phyloP scores from a whole-genome alignment of 2,329 filamentous ascomycete species.

The Nemania sp. region DNA sequence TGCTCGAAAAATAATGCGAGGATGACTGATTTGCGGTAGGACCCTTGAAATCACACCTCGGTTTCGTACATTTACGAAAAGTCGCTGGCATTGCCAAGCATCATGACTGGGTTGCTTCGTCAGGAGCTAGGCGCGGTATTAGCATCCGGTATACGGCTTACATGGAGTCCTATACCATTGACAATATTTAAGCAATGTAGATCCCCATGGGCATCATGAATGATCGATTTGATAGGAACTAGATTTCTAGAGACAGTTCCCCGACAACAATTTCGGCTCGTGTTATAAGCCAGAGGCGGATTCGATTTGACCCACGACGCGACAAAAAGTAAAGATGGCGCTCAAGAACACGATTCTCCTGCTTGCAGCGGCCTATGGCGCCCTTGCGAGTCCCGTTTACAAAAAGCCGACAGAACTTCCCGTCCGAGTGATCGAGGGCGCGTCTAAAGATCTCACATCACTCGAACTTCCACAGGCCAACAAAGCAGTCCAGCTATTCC shows the following conservation, averaged over 20 bases:
- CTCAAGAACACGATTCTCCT: slow-evolving; percentile 17
- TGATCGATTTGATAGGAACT: too few species aligned
- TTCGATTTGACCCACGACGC: background rate
- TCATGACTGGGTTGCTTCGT: too few species aligned
- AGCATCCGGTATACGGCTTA: too few species aligned
- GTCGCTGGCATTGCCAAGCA: too few species aligned
- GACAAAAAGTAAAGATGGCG: slow-evolving; percentile 1
- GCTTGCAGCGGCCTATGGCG: slow-evolving; percentile 6
- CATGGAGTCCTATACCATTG: too few species aligned
- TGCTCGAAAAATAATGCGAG: too few species aligned
- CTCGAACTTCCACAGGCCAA: slow-evolving; percentile 17
- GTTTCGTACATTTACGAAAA: too few species aligned
- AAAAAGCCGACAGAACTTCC: slow-evolving; percentile 12
- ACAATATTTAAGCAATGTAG: too few species aligned
- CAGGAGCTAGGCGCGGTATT: too few species aligned
- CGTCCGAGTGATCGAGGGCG: slow-evolving; percentile 20
- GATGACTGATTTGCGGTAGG: too few species aligned
- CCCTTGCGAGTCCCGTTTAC: slow-evolving; percentile 10
- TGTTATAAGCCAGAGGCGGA: background rate
- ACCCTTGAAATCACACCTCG: too few species aligned
- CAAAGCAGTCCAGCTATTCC: slow-evolving; percentile 14
- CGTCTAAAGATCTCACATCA: slow-evolving; percentile 10
- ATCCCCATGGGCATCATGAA: too few species aligned
- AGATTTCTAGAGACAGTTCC: background rate
- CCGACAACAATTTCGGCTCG: background rate